Percentiles rank a stretch among this genome's conserved stretches.
phyloP scores from a whole-genome alignment of 1,139 yeast species.

The Candida gigantensis region DNA sequence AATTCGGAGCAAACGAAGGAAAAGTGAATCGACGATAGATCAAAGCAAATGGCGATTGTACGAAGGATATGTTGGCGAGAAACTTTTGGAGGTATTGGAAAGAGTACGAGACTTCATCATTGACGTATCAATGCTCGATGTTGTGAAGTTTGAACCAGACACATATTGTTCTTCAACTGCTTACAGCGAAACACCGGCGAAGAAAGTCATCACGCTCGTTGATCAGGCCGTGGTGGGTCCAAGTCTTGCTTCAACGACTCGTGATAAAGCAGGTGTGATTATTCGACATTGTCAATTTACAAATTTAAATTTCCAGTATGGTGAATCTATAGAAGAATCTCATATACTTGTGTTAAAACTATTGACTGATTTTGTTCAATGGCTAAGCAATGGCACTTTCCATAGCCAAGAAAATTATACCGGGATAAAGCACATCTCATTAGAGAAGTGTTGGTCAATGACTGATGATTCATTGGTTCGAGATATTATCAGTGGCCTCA shows the following conservation, averaged over 20 bases:
- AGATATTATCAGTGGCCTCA: slow-evolving; percentile 17
- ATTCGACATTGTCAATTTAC: slow-evolving; percentile 16
- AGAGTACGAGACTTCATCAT: slow-evolving; percentile 13
- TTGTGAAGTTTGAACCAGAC: slow-evolving; percentile 10
- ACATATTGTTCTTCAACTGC: not conserved
- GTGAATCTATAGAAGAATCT: slow-evolving; percentile 32
- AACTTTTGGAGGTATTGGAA: slow-evolving; percentile 9
- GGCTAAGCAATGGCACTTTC: slow-evolving; percentile 9
- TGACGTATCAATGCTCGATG: slow-evolving; percentile 17
- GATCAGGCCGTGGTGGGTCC: slow-evolving; percentile 23
- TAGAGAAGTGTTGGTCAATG: slow-evolving; percentile 38
- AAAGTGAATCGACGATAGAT: slow-evolving; percentile 7
- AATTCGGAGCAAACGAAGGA: slow-evolving; percentile 19
- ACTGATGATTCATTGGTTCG: slow-evolving; percentile 29
- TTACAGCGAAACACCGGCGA: not conserved
- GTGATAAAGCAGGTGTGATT: slow-evolving; percentile 16
- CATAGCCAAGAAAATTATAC: slow-evolving; percentile 4
- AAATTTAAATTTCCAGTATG: slow-evolving; percentile 26
- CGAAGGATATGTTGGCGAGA: slow-evolving; percentile 11
- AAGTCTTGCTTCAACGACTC: slow-evolving; percentile 13
- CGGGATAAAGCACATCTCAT: slow-evolving; percentile 13
- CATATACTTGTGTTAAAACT: slow-evolving; percentile 27
- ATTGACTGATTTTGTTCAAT: slow-evolving; percentile 21
- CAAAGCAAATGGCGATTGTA: slow-evolving; percentile 14
- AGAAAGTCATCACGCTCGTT: slow-evolving; percentile 15